Evolutionary conservation across 345 rosid species (phyloP).

Genomic region (rapeseed (Brassica napus)): Da-Ae NC_063447.1:14280501-14281000

Average conservation of each 20-base stretch:
- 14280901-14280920: not conserved
- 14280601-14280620: conserved; percentile 31
- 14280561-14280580: conserved; percentile 24
- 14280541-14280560: conserved; percentile 37
- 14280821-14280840: not conserved
- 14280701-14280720: too few species aligned
- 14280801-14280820: conserved; percentile 14
- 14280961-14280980: too few species aligned
- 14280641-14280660: not conserved
- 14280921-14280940: not conserved
- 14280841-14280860: too few species aligned
- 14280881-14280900: conserved; percentile 3
- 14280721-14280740: too few species aligned
- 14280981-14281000: too few species aligned
- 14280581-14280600: conserved; percentile 2
- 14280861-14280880: conserved; percentile 3
- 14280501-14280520: conserved; percentile 11
- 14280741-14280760: too few species aligned
- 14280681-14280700: too few species aligned
- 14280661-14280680: too few species aligned
- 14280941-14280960: not conserved
- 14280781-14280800: conserved; percentile 19
- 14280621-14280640: conserved; percentile 17
- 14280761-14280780: too few species aligned
- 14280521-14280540: conserved; percentile 22